Conservation (phyloP, 495 filamentous ascomycete genomes). For the Penicillium silybi region DNA sequence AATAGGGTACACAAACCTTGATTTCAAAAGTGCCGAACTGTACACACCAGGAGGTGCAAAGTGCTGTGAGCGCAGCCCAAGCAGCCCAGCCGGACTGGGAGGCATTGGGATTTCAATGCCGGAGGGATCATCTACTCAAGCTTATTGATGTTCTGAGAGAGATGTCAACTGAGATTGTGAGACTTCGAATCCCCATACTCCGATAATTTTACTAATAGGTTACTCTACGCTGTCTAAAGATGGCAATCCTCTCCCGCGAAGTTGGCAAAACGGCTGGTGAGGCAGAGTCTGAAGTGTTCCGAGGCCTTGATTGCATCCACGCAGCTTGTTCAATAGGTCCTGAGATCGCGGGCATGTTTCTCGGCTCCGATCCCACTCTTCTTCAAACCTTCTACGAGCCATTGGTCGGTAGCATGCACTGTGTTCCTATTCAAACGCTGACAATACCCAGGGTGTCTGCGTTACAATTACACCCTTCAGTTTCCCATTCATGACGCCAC, state of each 20-base stretch:
- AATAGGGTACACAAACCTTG: conserved; percentile 19
- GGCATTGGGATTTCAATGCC: conserved; percentile 13
- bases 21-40: conserved; percentile 19
- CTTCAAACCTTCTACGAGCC: conserved; percentile 25
- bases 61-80: conserved; percentile 19
- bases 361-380: conserved; percentile 19
- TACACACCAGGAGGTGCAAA: conserved; percentile 23
- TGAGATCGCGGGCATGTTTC: conserved; percentile 28
- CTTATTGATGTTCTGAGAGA: conserved; percentile 19
- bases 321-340: conserved; percentile 26
- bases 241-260: conserved; percentile 13
- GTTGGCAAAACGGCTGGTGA: conserved; percentile 27
- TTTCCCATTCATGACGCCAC: conserved; percentile 68
- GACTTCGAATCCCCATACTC: not conserved
- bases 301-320: conserved; percentile 27
- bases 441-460: conserved; percentile 21
- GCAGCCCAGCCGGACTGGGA: conserved; percentile 22
- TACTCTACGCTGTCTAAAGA: conserved; percentile 1
- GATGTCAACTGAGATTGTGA: conserved; percentile 21
- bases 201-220: not conserved
- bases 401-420: conserved; percentile 7
- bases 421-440: not conserved
- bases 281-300: conserved; percentile 24
- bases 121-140: conserved; percentile 20
- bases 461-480: conserved; percentile 26